Conservation (phyloP, 768 basidiomycete species). For the Postia placenta region DNA sequence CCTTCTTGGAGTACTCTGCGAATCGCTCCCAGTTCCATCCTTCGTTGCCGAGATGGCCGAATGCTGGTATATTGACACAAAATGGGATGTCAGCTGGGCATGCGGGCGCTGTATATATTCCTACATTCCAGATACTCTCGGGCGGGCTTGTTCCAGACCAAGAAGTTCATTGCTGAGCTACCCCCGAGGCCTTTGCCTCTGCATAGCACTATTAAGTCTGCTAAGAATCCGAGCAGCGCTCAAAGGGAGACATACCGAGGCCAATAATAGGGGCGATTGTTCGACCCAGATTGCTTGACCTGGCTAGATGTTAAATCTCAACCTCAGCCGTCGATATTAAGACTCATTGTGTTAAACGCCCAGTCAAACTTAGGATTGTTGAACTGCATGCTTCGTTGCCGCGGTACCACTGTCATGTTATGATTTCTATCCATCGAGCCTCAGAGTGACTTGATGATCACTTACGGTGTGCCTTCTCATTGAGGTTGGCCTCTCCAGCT, state of each 20-base stretch:
- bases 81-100: background rate
- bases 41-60: slow-evolving; percentile 43
- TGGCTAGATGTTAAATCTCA: background rate
- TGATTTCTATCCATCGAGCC: background rate
- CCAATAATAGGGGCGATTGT: slow-evolving; percentile 1
- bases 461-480: slow-evolving; percentile 5
- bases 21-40: slow-evolving; percentile 48
- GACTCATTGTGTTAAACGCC: slow-evolving; percentile 10
- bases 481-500: slow-evolving; percentile 17
- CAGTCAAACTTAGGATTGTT: slow-evolving; percentile 12
- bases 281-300: slow-evolving; percentile 5
- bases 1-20: slow-evolving; percentile 30
- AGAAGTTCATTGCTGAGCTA: slow-evolving; percentile 39
- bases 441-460: background rate
- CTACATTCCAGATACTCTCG: slow-evolving; percentile 24
- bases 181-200: slow-evolving; percentile 31
- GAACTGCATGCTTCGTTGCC: slow-evolving; percentile 2
- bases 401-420: background rate
- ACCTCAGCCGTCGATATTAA: background rate
- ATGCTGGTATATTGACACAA: slow-evolving; percentile 17
- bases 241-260: slow-evolving; percentile 1
- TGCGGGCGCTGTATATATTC: background rate
- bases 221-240: background rate
- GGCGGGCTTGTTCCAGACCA: slow-evolving; percentile 22
- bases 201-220: background rate